phyloP scores from a whole-genome alignment of 208 protist species.

The Acanthamoeba castellanii region DNA sequence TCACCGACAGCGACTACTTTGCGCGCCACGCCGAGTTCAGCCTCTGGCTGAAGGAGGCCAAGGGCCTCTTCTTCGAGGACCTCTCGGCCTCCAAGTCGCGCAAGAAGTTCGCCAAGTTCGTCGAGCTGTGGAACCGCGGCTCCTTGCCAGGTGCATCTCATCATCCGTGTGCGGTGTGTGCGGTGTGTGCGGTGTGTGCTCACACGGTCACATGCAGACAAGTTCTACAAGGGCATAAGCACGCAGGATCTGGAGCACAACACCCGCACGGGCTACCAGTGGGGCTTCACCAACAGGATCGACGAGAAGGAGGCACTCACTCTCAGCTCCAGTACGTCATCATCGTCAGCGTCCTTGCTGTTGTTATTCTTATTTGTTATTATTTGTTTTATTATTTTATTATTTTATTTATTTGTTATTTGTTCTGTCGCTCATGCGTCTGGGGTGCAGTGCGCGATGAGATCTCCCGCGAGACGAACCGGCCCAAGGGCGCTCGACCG shows the following conservation, averaged over 20 bases:
- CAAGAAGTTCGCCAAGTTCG: constrained; percentile 52
- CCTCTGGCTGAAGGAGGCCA: constrained; percentile 52
- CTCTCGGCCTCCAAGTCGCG: neutral
- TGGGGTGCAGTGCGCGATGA: constrained; percentile 19
- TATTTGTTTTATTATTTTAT: neutral
- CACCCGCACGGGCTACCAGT: constrained; percentile 29
- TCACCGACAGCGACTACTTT: constrained; percentile 59
- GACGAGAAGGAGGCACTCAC: neutral
- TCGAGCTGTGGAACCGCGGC: constrained; percentile 26
- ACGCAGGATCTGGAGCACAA: neutral
- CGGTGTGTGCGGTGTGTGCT: neutral
- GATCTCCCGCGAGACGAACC: constrained; percentile 31
- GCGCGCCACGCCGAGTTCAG: constrained; percentile 40
- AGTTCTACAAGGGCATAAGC: constrained; percentile 19
- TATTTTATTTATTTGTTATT: no score
- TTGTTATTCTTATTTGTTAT: neutral
- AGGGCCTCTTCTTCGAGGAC: constrained; percentile 37
- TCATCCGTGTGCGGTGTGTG: neutral
- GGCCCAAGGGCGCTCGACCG: neutral
- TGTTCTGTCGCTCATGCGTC: no score
- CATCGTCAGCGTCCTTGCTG: neutral
- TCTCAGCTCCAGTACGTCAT: neutral
- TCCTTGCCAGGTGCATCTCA: neutral
- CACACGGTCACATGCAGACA: neutral
- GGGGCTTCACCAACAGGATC: constrained; percentile 32